These are phyloP conservation scores for Pleurotus salmoneostramineus DNA, from an alignment of 768 basidiomycete genomes.

Conservation along the genomic window DNA sequence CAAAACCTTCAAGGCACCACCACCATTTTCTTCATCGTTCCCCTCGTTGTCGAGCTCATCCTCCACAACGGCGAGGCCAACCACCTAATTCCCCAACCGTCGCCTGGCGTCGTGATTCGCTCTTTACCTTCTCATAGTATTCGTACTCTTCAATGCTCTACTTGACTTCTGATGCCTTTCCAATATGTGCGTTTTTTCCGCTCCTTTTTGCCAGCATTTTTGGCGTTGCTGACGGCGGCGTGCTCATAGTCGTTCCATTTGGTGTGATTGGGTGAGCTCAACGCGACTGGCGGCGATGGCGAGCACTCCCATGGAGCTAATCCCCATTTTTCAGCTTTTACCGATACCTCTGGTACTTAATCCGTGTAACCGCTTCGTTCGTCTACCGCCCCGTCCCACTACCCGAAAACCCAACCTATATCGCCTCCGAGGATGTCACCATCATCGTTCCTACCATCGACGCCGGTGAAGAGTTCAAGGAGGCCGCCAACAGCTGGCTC, in stretches of 20 bases:
- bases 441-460: slow-evolving; percentile 97
- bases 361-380: slow-evolving; percentile 74
- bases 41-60: slow-evolving; percentile 7
- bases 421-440: slow-evolving; percentile 90
- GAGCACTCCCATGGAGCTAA: background rate
- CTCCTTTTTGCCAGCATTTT: background rate
- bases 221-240: slow-evolving; percentile 14
- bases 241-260: slow-evolving; percentile 75
- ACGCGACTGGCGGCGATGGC: background rate
- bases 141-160: slow-evolving; percentile 61
- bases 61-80: slow-evolving; percentile 8
- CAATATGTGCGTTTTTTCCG: slow-evolving; percentile 65
- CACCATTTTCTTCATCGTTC: slow-evolving; percentile 7
- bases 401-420: slow-evolving; percentile 87
- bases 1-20: slow-evolving; percentile 7
- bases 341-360: slow-evolving; percentile 90
- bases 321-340: slow-evolving; percentile 59
- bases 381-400: slow-evolving; percentile 87
- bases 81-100: slow-evolving; percentile 6
- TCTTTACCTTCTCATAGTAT: slow-evolving; percentile 26
- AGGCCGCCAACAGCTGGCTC: slow-evolving; percentile 90
- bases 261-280: slow-evolving; percentile 74
- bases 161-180: slow-evolving; percentile 87
- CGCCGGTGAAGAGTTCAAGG: slow-evolving; percentile 93
- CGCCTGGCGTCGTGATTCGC: slow-evolving; percentile 33